Percentiles rank a stretch among this genome's conserved stretches.
Conservation (phyloP, 2,329 filamentous ascomycete genomes). For the Apiospora malaysiana region DNA sequence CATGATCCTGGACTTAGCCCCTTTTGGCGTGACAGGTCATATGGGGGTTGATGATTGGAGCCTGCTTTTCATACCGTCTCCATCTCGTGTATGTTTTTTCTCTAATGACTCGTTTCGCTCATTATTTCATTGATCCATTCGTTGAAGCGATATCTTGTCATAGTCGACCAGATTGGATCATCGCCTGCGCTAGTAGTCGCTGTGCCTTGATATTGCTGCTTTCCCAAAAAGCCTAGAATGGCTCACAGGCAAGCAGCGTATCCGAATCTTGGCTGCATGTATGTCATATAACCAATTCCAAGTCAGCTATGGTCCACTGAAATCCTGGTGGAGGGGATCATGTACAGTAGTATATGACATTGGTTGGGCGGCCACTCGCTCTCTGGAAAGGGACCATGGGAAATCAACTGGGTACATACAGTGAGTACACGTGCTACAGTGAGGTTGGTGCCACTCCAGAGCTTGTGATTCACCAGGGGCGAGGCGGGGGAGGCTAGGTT, state of each 20-base stretch:
- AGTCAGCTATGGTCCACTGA: background rate
- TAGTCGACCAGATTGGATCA: constrained; percentile 9
- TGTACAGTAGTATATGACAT: background rate
- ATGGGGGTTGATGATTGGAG: background rate
- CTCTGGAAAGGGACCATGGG: background rate
- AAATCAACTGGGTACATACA: background rate
- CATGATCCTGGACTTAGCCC: background rate
- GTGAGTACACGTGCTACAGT: background rate
- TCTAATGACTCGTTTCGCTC: constrained; percentile 5
- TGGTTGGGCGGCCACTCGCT: too few relatives aligned
- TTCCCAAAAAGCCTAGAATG: background rate
- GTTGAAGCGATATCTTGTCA: constrained; percentile 1
- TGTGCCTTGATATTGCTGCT: constrained; percentile 7
- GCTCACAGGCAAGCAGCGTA: background rate
- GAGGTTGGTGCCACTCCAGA: background rate
- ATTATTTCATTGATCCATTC: background rate
- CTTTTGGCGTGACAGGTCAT: constrained; percentile 18
- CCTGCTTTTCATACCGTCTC: background rate
- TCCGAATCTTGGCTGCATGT: constrained; percentile 1
- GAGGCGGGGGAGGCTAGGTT: background rate
- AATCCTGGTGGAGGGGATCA: background rate
- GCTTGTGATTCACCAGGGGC: background rate
- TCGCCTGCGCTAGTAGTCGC: constrained; percentile 5
- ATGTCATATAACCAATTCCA: constrained; percentile 1
- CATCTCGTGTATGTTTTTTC: background rate